A percentile compares a stretch with the other conserved stretches of the same genome.
Evolutionary conservation across 1,139 yeast genomes (phyloP).

Genomic region (Nakaseomyces bracarensis): DNA sequence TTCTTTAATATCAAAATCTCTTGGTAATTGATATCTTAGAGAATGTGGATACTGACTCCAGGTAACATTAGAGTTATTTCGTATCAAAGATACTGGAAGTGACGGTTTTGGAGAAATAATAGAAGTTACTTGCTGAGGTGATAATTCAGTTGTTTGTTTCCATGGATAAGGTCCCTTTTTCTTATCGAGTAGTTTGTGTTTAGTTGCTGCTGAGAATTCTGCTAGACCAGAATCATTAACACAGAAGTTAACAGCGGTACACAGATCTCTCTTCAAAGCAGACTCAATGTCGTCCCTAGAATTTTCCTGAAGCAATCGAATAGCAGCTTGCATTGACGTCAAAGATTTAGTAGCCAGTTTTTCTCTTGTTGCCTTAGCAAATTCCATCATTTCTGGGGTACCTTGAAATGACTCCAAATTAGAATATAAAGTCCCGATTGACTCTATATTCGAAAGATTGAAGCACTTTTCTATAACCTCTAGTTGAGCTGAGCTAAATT

Average conservation of each 20-base stretch:
- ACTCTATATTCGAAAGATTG: constrained; percentile 36
- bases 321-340: constrained; percentile 67
- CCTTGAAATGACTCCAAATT: constrained; percentile 40
- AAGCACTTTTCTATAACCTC: constrained; percentile 63
- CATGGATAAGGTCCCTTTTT: constrained; percentile 43
- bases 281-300: constrained; percentile 49
- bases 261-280: constrained; percentile 67
- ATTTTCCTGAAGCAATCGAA: constrained; percentile 62
- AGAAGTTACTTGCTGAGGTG: constrained; percentile 27
- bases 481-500: constrained; percentile 49
- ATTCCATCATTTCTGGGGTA: constrained; percentile 44
- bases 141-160: constrained; percentile 23
- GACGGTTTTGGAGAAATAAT: constrained; percentile 26
- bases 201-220: constrained; percentile 55
- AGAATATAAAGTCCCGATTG: constrained; percentile 55
- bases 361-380: constrained; percentile 54
- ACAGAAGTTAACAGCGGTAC: constrained; percentile 72
- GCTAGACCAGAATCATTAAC: constrained; percentile 43
- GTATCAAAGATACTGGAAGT: constrained; percentile 20
- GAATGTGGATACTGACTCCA: constrained; percentile 47
- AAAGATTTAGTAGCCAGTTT: constrained; percentile 55
- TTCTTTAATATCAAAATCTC: constrained; percentile 42
- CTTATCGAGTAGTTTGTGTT: constrained; percentile 51
- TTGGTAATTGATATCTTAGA: constrained; percentile 66
- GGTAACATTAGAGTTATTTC: constrained; percentile 21